These are phyloP conservation scores for Fusarium brevicatenulatum DNA, from an alignment of 2,329 filamentous ascomycete species.

Conservation along the genomic window DNA sequence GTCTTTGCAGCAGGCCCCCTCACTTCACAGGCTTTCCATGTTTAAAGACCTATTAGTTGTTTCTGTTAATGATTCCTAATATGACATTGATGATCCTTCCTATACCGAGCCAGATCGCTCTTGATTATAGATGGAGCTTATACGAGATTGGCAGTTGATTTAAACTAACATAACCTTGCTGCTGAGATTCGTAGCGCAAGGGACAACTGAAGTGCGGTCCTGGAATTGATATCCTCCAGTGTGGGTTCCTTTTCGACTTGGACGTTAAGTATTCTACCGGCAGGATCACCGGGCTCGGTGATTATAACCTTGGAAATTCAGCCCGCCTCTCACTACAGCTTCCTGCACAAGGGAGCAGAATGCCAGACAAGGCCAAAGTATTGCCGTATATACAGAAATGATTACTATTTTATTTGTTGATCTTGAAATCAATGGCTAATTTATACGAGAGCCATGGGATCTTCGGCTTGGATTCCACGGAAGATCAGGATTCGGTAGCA, in stretches of 20 bases:
- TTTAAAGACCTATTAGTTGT: background rate
- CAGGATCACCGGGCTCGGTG: fast-evolving
- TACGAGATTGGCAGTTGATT: background rate
- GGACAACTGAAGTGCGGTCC: fast-evolving
- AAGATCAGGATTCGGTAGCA: slow-evolving; percentile 1
- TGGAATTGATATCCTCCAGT: fast-evolving
- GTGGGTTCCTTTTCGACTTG: fast-evolving
- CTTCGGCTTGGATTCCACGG: slow-evolving; percentile 6
- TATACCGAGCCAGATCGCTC: background rate
- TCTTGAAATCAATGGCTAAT: fast-evolving
- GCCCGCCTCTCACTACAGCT: fast-evolving
- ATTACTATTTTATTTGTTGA: fast-evolving
- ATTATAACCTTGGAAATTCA: background rate
- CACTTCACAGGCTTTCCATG: background rate
- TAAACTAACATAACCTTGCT: fast-evolving
- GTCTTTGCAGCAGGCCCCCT: background rate
- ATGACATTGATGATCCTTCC: background rate
- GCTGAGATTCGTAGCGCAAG: fast-evolving
- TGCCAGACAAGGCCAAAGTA: fast-evolving
- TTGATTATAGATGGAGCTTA: background rate
- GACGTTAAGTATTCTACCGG: fast-evolving
- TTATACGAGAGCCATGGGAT: fast-evolving
- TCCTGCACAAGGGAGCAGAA: background rate
- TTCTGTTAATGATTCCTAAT: no score
- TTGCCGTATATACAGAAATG: fast-evolving